Evolutionary conservation across 768 basidiomycete genomes (phyloP), one percentile per base, ranked within the genome.

Genomic region (Tephrocybe sp.): DNA sequence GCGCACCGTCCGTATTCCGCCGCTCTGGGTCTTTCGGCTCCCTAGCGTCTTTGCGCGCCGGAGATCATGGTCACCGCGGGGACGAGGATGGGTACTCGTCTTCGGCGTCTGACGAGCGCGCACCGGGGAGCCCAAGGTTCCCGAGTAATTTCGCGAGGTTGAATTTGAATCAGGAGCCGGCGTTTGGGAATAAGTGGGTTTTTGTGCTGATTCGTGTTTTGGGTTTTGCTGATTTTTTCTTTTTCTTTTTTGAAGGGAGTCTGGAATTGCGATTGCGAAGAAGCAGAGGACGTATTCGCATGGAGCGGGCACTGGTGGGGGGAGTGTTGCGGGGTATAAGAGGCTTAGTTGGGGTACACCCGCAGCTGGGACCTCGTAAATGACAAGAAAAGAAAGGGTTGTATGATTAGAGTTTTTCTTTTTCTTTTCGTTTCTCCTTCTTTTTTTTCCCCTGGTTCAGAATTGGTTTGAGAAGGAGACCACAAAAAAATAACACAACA

Each of bases 141-240:
- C 88, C 89, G 3, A 86, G 81, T 56, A 89, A 80, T 61, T 95
- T 92, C 66, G 80, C 87, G 26, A 77, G 78, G 47, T 65, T 92
- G 54, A 78, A 80, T 21, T 57, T 77, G 28, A 19, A 37, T 43
- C 4, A 8, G 36, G 80, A 79, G 27, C 89, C 89, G 18, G 90
- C 86, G 19, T 67, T 91, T 18, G 42, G 34, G 13, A 26, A 40
- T 40, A 40, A 32, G 51, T 47, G 18, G 37, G 51, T 42, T 25
- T 25, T 9, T 35, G 32, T 26, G 13, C 19, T 32, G n/a, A 19
- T 28, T 25, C 13, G 32, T n/a, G n/a, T n/a, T n/a, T n/a, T n/a
- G n/a, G n/a, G n/a, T n/a, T n/a, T n/a, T n/a, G n/a, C n/a, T 43
- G 5, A 25, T n/a, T 16, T 1, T 27, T 37, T 52, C 7, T 51